phyloP scores from a whole-genome alignment of 164 flowering plant species.

The Litsea cubeba region DNA sequence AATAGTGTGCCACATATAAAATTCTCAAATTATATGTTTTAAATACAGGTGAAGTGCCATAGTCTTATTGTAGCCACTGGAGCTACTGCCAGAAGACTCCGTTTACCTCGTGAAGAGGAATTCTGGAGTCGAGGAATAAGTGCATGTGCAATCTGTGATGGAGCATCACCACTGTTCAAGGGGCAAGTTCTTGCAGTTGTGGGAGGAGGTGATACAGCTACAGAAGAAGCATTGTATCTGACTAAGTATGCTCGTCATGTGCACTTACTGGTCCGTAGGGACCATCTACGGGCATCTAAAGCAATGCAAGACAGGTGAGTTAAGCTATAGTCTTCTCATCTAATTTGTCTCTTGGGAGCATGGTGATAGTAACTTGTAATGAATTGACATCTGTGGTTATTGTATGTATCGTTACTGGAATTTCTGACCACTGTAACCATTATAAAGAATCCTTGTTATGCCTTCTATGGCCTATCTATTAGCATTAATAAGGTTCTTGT shows the following conservation, averaged over 20 bases:
- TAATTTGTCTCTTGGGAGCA: not conserved
- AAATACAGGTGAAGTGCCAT: slow-evolving; percentile 75
- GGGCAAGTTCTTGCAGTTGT: slow-evolving; percentile 95
- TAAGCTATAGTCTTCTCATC: not conserved
- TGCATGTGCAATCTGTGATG: slow-evolving; percentile 99
- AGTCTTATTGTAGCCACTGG: slow-evolving; percentile 86
- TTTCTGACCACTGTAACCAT: not conserved
- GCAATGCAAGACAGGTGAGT: slow-evolving; percentile 98
- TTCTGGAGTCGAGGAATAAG: slow-evolving; percentile 98
- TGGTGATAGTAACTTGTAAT: not conserved
- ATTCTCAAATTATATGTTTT: not conserved
- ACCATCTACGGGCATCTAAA: slow-evolving; percentile 83
- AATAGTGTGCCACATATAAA: not conserved
- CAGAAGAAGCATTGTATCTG: slow-evolving; percentile 92
- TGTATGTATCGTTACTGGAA: not conserved
- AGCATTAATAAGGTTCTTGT: not conserved
- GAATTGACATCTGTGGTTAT: not conserved
- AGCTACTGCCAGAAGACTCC: slow-evolving; percentile 83
- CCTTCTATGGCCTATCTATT: not conserved
- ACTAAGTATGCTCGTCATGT: slow-evolving; percentile 98
- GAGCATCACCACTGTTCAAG: slow-evolving; percentile 91
- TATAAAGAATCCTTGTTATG: not conserved
- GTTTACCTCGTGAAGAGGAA: slow-evolving; percentile 86
- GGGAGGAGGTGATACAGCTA: slow-evolving; percentile 99
- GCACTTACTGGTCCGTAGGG: slow-evolving; percentile 82